Conservation (phyloP, 2,329 filamentous ascomycete species). For the Eutypa lata region DNA sequence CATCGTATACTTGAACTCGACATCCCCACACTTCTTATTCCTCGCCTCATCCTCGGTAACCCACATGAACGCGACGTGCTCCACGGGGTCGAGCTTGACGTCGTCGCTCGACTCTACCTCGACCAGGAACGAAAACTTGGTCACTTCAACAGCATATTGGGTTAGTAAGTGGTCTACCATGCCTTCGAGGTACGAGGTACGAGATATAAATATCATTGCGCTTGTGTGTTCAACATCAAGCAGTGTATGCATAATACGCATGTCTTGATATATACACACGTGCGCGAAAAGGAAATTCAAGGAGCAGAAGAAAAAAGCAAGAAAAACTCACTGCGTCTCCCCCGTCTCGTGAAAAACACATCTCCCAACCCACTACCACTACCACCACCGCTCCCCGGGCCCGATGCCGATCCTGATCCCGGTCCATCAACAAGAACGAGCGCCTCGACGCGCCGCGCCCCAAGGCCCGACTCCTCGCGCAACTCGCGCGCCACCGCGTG, state of each 20-base stretch:
- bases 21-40: slow-evolving; percentile 18
- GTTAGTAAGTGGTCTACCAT: no score
- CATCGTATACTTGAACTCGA: slow-evolving; percentile 22
- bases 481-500: slow-evolving; percentile 37
- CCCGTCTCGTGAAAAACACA: slow-evolving; percentile 15
- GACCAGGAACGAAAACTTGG: slow-evolving; percentile 27
- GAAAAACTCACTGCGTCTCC: slow-evolving; percentile 1
- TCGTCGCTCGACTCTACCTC: slow-evolving; percentile 18
- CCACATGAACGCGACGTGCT: slow-evolving; percentile 31
- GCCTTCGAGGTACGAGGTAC: no score
- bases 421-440: slow-evolving; percentile 12
- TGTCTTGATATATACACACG: no score
- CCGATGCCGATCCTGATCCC: background rate
- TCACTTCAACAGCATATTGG: slow-evolving; percentile 5
- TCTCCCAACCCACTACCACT: slow-evolving; percentile 8
- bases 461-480: slow-evolving; percentile 38
- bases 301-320: background rate
- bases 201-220: no score
- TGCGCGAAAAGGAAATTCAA: background rate
- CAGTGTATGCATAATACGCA: no score
- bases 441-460: slow-evolving; percentile 11
- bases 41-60: slow-evolving; percentile 28
- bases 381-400: background rate
- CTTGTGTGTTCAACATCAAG: no score
- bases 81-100: slow-evolving; percentile 29